Percentiles rank a stretch among this genome's conserved stretches.
These are phyloP conservation scores for Porphyrellus cyaneotinctus DNA, from an alignment of 768 basidiomycete genomes.

Conservation along the genomic window DNA sequence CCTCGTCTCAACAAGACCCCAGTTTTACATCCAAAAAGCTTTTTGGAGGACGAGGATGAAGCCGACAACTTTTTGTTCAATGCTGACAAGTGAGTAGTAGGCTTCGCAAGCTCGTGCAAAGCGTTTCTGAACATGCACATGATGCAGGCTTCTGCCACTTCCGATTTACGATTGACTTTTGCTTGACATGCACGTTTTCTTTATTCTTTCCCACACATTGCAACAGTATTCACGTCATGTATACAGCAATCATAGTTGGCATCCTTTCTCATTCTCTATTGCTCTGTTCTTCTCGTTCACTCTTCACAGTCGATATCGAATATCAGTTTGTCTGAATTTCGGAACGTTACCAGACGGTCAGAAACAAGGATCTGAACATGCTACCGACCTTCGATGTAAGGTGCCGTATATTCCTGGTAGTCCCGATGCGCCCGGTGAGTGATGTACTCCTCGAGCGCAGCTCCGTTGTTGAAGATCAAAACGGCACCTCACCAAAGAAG, in stretches of 20 bases:
- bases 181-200: not conserved
- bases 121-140: constrained; percentile 6
- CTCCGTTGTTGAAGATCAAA: constrained; percentile 20
- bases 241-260: not conserved
- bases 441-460: constrained; percentile 9
- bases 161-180: constrained; percentile 60
- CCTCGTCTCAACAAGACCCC: not conserved
- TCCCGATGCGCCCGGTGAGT: constrained; percentile 15
- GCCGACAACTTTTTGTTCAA: constrained; percentile 94
- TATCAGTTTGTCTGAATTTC: constrained; percentile 16
- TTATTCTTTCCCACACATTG: not conserved
- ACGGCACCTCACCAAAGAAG: constrained; percentile 22
- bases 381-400: constrained; percentile 19
- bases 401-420: constrained; percentile 1
- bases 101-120: not conserved
- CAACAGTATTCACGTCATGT: constrained; percentile 1
- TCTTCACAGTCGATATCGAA: constrained; percentile 20
- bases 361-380: not conserved
- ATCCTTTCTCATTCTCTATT: not conserved
- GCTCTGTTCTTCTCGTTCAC: constrained; percentile 2
- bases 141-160: constrained; percentile 55
- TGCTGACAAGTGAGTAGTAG: constrained; percentile 60
- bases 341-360: not conserved
- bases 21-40: constrained; percentile 84
- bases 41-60: constrained; percentile 89